Evolutionary conservation across 305 asterid genomes (phyloP).

Genomic region (Solanum hybrid): DNA sequence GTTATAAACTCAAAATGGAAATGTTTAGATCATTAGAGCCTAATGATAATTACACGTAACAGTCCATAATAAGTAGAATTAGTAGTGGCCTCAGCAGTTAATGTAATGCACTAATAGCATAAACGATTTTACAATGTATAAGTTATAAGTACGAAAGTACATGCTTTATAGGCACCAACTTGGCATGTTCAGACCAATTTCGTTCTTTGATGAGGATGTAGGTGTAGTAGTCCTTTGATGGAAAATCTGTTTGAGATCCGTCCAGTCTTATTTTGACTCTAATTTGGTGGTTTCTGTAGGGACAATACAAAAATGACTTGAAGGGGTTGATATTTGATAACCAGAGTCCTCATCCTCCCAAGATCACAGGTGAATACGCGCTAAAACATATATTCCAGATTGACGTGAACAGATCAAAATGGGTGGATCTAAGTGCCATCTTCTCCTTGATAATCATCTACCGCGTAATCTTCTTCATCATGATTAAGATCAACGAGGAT

Average conservation of each 20-base stretch:
- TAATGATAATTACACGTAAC: background rate
- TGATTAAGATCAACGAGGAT: slow-evolving; percentile 85
- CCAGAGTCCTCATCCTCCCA: slow-evolving; percentile 59
- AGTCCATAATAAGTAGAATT: background rate
- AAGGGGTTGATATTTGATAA: slow-evolving; percentile 70
- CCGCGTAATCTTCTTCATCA: slow-evolving; percentile 74
- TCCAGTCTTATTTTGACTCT: background rate
- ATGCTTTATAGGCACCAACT: background rate
- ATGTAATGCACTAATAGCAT: background rate
- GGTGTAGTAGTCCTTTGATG: background rate
- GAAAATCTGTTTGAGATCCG: background rate
- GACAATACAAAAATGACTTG: slow-evolving; percentile 87
- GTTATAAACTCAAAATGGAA: background rate
- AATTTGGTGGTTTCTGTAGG: slow-evolving; percentile 29
- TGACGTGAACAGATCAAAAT: slow-evolving; percentile 60
- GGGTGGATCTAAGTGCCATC: slow-evolving; percentile 68
- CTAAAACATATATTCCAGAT: slow-evolving; percentile 75
- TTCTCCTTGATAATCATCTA: slow-evolving; percentile 72
- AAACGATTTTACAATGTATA: background rate
- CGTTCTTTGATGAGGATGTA: background rate
- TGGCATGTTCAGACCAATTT: background rate
- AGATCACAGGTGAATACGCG: slow-evolving; percentile 84
- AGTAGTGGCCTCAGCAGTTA: background rate
- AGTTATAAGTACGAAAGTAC: background rate
- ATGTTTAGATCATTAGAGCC: background rate